Evolutionary conservation across 768 basidiomycete species (phyloP).

Genomic region (Pisolithus microcarpus): DNA sequence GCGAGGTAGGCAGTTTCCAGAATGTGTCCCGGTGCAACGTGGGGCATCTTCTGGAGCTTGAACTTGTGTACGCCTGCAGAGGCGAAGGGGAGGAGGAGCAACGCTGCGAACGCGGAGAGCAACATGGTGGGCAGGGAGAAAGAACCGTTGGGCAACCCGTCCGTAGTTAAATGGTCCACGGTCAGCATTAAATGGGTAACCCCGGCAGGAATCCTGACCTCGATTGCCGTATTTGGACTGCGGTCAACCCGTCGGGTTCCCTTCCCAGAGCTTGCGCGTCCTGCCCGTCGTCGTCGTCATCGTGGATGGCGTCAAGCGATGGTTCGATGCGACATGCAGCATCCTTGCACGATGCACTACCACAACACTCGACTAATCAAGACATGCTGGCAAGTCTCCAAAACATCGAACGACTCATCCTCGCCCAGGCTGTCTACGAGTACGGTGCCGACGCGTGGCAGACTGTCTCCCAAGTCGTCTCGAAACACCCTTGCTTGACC

Average conservation of each 20-base stretch:
- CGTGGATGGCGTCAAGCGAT: constrained; percentile 25
- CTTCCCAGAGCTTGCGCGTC: background rate
- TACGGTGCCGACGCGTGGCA: constrained; percentile 67
- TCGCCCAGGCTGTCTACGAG: constrained; percentile 84
- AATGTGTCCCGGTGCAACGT: constrained; percentile 50
- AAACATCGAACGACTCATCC: constrained; percentile 65
- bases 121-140: constrained; percentile 33
- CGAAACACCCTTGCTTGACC: constrained; percentile 61
- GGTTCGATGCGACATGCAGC: constrained; percentile 21
- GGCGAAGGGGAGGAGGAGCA: constrained; percentile 41
- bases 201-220: background rate
- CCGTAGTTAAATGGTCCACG: constrained; percentile 19
- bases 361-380: background rate
- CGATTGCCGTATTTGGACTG: constrained; percentile 7
- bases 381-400: constrained; percentile 12
- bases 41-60: constrained; percentile 81
- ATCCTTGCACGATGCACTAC: background rate
- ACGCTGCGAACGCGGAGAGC: constrained; percentile 33
- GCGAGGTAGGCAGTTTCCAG: constrained; percentile 80
- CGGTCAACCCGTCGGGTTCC: background rate
- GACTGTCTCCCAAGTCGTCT: constrained; percentile 55
- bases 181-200: background rate
- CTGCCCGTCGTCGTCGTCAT: constrained; percentile 2
- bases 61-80: constrained; percentile 66
- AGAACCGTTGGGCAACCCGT: constrained; percentile 4